Evolutionary conservation across 1,139 yeast genomes (phyloP), one percentile per base, ranked within the genome.

Genomic region (Magnusiomyces fungicola): DNA sequence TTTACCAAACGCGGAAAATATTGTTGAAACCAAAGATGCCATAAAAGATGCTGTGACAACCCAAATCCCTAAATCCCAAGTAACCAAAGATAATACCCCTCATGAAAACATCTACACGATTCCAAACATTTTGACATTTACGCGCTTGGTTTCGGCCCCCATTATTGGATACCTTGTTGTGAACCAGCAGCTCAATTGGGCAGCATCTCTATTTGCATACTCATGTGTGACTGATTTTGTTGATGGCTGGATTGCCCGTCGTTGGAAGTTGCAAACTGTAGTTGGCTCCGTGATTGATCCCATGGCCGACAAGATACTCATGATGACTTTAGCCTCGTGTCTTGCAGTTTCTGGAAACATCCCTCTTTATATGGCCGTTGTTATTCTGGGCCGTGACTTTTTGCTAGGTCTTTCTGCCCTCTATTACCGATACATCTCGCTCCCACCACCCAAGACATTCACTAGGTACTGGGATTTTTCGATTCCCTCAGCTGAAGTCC

Each of bases 221-320:
- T 89, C 97, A 0, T 86, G 97, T 57, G 64, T 89, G 10, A 90
- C 98, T 0, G 99, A 94, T 64, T 82, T 86, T 57, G 68, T 90
- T 23, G 99, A 94, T 65, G 98, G 99, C 0, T 86, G 69, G 61
- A 79, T 94, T 56, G 98, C 99, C 9, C 73, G 99, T 49, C 76
- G 68, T 53, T 90, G 69, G 71, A 81, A 88, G 50, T 72, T 84
- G 76, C 79, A 80, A 59, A 81, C 96, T 0, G 82, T 86, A 1
- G 77, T 90, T 3, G 99, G 99, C 0, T 84, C 96, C 0, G 83
- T 94, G 21, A 71, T 94, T 40, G 99, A 94, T 61, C 98, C 99
- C 0, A 75, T 89, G 71, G 99, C 98, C 0, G 99, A 94, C 63
- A 94, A 94, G 65, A 71, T 86, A 23, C 71, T 94, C 43, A 88